Evolutionary conservation across 345 rosid species (phyloP).

Genomic region (Balakata baccata): DNA sequence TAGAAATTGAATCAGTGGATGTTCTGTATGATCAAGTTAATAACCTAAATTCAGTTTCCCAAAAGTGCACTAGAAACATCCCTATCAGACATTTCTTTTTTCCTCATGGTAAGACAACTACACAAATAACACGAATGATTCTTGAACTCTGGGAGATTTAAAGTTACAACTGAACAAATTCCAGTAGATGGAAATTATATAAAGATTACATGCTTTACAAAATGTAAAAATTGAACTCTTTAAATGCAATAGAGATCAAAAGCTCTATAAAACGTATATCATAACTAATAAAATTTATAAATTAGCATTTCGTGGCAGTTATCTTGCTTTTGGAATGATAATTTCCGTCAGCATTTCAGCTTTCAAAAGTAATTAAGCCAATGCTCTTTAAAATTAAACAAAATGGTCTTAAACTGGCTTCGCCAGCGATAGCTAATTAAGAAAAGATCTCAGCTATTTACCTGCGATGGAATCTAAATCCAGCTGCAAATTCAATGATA

Average conservation of each 20-base stretch:
- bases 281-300: not conserved
- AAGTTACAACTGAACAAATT: not conserved
- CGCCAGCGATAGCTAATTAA: not conserved
- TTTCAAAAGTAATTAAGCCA: too few species aligned
- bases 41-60: too few species aligned
- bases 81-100: not conserved
- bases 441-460: not conserved
- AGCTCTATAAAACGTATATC: not conserved
- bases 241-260: not conserved
- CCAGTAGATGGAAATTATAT: not conserved
- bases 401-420: not conserved
- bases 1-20: too few species aligned
- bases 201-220: not conserved
- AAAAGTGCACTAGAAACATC: not conserved
- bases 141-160: not conserved
- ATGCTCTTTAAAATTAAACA: too few species aligned
- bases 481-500: not conserved
- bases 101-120: not conserved
- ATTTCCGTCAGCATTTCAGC: not conserved
- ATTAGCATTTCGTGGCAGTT: not conserved
- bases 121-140: not conserved
- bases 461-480: not conserved
- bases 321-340: not conserved
- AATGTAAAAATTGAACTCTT: not conserved
- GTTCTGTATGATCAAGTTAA: too few species aligned